Percentiles rank a stretch among this genome's conserved stretches.
These are phyloP conservation scores for Diaporthe batatas DNA, from an alignment of 2,329 filamentous ascomycete genomes.

Conservation along the genomic window DNA sequence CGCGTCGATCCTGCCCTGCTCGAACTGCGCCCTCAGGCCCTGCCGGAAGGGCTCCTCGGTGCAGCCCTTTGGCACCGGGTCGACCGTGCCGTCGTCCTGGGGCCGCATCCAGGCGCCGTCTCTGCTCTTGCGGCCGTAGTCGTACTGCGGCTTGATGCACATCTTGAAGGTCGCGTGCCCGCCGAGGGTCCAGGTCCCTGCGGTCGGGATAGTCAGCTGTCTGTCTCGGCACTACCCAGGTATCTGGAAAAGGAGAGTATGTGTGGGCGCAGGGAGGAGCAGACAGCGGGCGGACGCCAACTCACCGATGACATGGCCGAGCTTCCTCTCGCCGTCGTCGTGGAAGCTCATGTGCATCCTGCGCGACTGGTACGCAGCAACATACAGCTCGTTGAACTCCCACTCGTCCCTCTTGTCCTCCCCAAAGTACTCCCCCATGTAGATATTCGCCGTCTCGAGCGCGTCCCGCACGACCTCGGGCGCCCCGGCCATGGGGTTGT, in stretches of 20 bases:
- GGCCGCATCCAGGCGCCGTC: constrained; percentile 1
- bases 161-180: constrained; percentile 25
- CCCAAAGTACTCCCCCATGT: constrained; percentile 12
- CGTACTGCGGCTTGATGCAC: constrained; percentile 23
- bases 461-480: not conserved
- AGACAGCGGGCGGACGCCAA: too few species aligned
- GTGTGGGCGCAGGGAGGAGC: too few species aligned
- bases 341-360: constrained; percentile 23
- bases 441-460: not conserved
- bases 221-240: too few species aligned
- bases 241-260: too few species aligned
- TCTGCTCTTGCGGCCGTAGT: constrained; percentile 1
- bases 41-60: constrained; percentile 8
- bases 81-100: not conserved
- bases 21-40: not conserved
- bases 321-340: constrained; percentile 20
- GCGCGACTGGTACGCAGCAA: constrained; percentile 10
- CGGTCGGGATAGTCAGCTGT: not conserved
- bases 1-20: constrained; percentile 3
- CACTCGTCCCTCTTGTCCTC: not conserved
- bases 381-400: constrained; percentile 22
- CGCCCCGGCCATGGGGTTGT: not conserved
- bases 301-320: constrained; percentile 7
- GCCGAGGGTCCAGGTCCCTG: constrained; percentile 32
- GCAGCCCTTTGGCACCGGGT: constrained; percentile 9